phyloP scores from a whole-genome alignment of 805 yeast genomes.

The Metschnikowia noctiluminum region DNA sequence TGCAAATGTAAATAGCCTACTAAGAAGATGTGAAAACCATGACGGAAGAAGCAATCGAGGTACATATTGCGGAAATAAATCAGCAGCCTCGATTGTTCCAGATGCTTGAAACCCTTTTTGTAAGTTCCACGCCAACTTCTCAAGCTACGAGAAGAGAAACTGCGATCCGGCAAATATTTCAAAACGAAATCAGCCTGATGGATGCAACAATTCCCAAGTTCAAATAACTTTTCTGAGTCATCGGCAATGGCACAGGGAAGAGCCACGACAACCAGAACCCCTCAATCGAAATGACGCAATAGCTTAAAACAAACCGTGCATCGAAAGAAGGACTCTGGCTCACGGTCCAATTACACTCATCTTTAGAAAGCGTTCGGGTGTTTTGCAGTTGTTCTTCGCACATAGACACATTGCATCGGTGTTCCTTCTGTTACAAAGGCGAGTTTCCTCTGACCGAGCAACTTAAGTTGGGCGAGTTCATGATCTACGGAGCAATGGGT shows the following conservation, averaged over 20 bases:
- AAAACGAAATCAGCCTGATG: constrained; percentile 9
- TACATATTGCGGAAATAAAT: not conserved
- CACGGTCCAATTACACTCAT: constrained; percentile 6
- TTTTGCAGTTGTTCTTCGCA: constrained; percentile 33
- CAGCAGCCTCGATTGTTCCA: not conserved
- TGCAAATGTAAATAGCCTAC: too few species aligned
- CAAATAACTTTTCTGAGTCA: not conserved
- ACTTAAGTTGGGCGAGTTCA: constrained; percentile 43
- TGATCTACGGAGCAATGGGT: not conserved
- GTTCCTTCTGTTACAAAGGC: constrained; percentile 26
- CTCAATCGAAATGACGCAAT: not conserved
- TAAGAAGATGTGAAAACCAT: constrained; percentile 8
- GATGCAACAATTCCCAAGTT: not conserved
- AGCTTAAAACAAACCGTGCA: constrained; percentile 8
- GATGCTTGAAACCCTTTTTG: constrained; percentile 2
- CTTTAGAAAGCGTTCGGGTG: constrained; percentile 1
- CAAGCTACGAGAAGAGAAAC: constrained; percentile 1
- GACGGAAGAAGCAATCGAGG: constrained; percentile 1
- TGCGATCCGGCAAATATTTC: constrained; percentile 3
- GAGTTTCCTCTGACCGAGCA: constrained; percentile 35
- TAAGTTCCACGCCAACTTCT: not conserved
- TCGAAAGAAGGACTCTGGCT: not conserved
- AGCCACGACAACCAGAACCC: not conserved
- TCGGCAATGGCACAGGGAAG: constrained; percentile 4
- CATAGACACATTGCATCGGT: constrained; percentile 48